Percentiles rank a stretch among this genome's conserved stretches.
These are phyloP conservation scores for Coffea eugenioides DNA, from an alignment of 257 asterid species.

Conservation along the genomic window DNA sequence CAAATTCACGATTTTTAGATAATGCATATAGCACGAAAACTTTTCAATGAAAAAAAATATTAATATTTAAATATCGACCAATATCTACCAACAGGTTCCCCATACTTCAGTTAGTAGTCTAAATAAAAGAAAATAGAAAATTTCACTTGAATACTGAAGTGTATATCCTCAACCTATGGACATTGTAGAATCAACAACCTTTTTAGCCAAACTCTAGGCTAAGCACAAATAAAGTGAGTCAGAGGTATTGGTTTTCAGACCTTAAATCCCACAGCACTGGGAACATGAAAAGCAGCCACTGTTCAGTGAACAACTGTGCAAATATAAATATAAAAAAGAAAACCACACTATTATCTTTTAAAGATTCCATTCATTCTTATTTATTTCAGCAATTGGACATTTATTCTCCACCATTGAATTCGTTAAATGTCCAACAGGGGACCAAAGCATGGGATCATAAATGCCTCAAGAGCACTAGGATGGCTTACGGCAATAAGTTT, in stretches of 20 bases:
- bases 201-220: not conserved
- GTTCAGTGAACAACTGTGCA: not conserved
- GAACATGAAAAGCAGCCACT: not conserved
- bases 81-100: not conserved
- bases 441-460: not conserved
- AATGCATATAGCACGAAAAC: not conserved
- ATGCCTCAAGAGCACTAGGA: not conserved
- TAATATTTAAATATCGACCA: too few relatives aligned
- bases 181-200: not conserved
- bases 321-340: not conserved
- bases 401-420: not conserved
- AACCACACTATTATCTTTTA: not conserved
- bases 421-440: not conserved
- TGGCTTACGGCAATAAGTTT: not conserved
- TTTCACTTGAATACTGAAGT: not conserved
- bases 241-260: not conserved
- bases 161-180: not conserved
- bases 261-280: not conserved
- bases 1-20: not conserved
- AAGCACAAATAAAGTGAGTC: not conserved
- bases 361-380: not conserved
- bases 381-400: not conserved
- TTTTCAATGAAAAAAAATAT: too few relatives aligned
- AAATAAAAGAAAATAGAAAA: too few relatives aligned
- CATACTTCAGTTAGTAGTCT: not conserved